phyloP scores from a whole-genome alignment of 371 early-diverging fungal species.

The Massospora cicadina region DNA sequence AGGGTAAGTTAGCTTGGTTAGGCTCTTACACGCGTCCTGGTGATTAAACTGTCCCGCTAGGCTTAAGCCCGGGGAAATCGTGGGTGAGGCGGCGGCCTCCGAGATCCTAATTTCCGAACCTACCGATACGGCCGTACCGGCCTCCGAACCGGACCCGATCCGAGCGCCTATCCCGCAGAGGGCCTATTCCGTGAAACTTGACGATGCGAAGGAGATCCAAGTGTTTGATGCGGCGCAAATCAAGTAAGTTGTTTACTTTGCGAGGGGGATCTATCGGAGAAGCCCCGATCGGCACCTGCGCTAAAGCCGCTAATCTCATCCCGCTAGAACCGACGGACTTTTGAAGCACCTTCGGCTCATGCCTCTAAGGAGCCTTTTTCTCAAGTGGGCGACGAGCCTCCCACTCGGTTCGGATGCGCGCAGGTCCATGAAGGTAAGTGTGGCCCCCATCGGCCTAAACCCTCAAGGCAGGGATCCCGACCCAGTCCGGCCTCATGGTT shows the following conservation, averaged over 20 bases:
- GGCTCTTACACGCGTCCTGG: no score
- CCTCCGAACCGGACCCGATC: no score
- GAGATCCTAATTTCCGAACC: background rate
- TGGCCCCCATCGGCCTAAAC: background rate
- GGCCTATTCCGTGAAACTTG: background rate
- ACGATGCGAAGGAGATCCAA: background rate
- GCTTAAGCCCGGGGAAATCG: no score
- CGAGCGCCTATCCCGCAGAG: background rate
- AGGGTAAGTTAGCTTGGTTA: no score
- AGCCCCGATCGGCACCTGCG: no score
- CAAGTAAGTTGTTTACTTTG: background rate
- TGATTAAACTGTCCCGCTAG: no score
- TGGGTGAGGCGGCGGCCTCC: background rate
- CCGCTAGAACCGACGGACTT: background rate
- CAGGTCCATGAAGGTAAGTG: background rate
- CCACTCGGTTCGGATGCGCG: background rate
- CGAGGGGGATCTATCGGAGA: no score
- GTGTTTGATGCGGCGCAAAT: background rate
- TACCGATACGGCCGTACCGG: background rate
- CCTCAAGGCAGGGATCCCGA: background rate
- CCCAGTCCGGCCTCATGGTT: background rate
- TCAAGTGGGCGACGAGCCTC: background rate
- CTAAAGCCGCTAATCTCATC: background rate
- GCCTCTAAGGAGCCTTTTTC: background rate
- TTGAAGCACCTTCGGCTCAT: background rate